A percentile compares a stretch with the other conserved stretches of the same genome.
Evolutionary conservation across 208 protist genomes (phyloP).

Genomic region (Leishmania aethiopica): DNA sequence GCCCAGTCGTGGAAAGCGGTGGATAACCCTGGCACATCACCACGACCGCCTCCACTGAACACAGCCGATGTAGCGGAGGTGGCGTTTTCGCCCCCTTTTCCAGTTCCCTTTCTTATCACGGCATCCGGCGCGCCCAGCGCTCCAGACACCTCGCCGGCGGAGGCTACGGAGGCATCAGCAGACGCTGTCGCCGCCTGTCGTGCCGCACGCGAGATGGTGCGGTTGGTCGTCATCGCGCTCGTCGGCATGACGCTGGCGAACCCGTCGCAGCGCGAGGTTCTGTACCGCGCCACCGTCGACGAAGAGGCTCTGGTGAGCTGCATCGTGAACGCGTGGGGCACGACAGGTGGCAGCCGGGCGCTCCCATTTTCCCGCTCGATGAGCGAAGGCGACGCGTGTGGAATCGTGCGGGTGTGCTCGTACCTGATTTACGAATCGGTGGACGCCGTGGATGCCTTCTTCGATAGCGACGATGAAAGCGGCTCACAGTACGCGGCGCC

Average conservation of each 20-base stretch:
- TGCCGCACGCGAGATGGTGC: conserved; percentile 13
- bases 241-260: conserved; percentile 33
- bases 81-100: not conserved
- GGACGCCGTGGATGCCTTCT: conserved; percentile 31
- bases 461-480: not conserved
- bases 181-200: not conserved
- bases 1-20: conserved; percentile 13
- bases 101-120: conserved; percentile 6
- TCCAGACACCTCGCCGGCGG: not conserved
- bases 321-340: conserved; percentile 48
- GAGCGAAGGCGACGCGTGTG: conserved; percentile 16
- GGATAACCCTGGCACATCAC: not conserved
- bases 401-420: conserved; percentile 23
- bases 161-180: not conserved
- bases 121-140: not conserved
- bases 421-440: conserved; percentile 41
- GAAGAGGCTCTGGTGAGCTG: conserved; percentile 53
- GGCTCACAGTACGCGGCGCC: not conserved
- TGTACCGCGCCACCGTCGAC: conserved; percentile 29
- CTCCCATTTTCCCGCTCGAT: conserved; percentile 14
- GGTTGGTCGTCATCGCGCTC: conserved; percentile 13
- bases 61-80: not conserved
- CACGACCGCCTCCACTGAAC: not conserved
- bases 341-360: conserved; percentile 25
- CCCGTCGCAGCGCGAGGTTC: conserved; percentile 21